Evolutionary conservation across 1,284 basidiomycete genomes (phyloP).

Genomic region (Sutorius eximius): DNA sequence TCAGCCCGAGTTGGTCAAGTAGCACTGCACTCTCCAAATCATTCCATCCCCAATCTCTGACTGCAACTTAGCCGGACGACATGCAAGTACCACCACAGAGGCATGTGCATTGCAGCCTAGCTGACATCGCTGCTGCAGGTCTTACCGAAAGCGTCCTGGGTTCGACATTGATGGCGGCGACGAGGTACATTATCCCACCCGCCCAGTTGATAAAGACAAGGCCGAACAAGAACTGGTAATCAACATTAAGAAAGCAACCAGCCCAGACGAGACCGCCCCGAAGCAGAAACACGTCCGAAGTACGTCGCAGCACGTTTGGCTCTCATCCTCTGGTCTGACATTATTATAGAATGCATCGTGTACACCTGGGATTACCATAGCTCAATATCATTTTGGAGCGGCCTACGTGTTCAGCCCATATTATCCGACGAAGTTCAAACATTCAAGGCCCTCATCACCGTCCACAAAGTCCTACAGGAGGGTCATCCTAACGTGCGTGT

Average conservation of each 20-base stretch:
- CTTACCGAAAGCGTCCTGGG: conserved; percentile 41
- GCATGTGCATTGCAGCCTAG: conserved; percentile 13
- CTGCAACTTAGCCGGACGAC: conserved; percentile 10
- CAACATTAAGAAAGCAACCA: conserved; percentile 97
- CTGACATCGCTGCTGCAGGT: conserved; percentile 26
- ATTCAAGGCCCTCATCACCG: conserved; percentile 93
- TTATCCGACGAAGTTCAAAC: conserved; percentile 94
- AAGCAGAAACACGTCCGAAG: conserved; percentile 98
- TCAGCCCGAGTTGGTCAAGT: not conserved
- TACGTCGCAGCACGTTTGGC: conserved; percentile 46
- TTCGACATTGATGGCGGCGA: conserved; percentile 71
- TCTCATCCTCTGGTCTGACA: conserved; percentile 14
- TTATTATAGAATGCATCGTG: conserved; percentile 82
- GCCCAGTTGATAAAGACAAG: conserved; percentile 96
- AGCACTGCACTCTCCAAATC: conserved; percentile 12
- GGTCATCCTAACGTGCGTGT: conserved; percentile 85
- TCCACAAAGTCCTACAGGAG: conserved; percentile 95
- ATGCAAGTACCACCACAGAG: conserved; percentile 28
- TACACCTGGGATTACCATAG: conserved; percentile 99
- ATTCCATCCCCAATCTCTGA: not conserved
- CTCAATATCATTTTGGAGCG: conserved; percentile 96
- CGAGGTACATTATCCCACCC: conserved; percentile 86
- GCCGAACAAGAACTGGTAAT: conserved; percentile 88
- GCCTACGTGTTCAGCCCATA: conserved; percentile 91
- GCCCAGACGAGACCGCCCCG: conserved; percentile 86